Evolutionary conservation across 768 basidiomycete genomes (phyloP).

Genomic region (Suillus paluster): DNA sequence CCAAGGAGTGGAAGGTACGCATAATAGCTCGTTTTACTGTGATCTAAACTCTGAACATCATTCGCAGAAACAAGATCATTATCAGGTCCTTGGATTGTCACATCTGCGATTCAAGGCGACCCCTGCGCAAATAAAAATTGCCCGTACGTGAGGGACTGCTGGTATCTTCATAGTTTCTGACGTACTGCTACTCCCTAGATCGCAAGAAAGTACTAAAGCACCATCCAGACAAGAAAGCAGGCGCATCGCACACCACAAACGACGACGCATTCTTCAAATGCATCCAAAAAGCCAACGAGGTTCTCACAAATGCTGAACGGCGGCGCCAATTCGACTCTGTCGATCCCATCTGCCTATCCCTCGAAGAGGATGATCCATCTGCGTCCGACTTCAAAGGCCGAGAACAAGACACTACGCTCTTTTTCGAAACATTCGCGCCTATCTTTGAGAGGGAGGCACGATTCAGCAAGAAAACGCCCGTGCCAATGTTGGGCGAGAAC

Average conservation of each 20-base stretch:
- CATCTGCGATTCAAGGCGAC: conserved; percentile 86
- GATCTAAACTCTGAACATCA: conserved; percentile 4
- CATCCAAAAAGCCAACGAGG: conserved; percentile 97
- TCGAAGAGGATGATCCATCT: conserved; percentile 80
- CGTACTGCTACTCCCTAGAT: conserved; percentile 52
- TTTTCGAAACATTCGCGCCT: conserved; percentile 77
- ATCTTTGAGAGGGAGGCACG: conserved; percentile 91
- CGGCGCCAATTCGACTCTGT: conserved; percentile 97
- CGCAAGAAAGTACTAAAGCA: conserved; percentile 99
- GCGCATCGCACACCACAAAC: conserved; percentile 79
- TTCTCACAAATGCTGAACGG: conserved; percentile 84
- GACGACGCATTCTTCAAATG: conserved; percentile 99
- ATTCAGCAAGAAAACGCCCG: conserved; percentile 86
- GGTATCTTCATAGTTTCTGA: conserved; percentile 3
- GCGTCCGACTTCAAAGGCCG: conserved; percentile 58
- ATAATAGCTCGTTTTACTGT: background rate
- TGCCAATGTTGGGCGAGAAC: conserved; percentile 75
- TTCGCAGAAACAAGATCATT: conserved; percentile 94
- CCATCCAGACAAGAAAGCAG: conserved; percentile 96
- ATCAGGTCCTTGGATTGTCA: conserved; percentile 94
- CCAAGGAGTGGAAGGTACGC: conserved; percentile 96
- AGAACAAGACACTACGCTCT: conserved; percentile 56
- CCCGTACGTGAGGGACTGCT: conserved; percentile 66
- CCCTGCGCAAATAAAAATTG: conserved; percentile 92
- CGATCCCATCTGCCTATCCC: conserved; percentile 74